Evolutionary conservation across 208 protist species (phyloP), one percentile per base, ranked within the genome.

Genomic region (Trypanosomatidae sp.): DNA sequence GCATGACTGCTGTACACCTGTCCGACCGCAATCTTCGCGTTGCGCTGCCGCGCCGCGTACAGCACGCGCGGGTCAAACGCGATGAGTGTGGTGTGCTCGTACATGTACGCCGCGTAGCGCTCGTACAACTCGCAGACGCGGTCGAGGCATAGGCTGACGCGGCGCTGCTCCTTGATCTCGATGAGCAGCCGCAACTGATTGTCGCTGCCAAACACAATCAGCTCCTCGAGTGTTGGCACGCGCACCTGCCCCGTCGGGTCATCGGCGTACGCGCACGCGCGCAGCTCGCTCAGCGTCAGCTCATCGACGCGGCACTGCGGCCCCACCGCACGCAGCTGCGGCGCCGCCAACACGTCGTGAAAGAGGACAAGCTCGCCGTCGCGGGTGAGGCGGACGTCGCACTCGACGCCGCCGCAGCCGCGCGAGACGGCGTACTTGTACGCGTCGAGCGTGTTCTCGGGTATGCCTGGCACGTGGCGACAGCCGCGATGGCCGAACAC

Each of bases 401-500:
- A 71, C 60, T 91, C 86, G 22, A 94, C 58, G 2, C 86, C 86
- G 4, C 65, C 57, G 15, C 57, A 73, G 6, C 77, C 76, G 33
- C 67, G 73, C 23, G 60, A 66, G 26, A 87, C 61, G 3, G 82
- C 82, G 55, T 90, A 87, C 65, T 77, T 66, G 45, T 88, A 89
- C 13, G 86, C 81, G n/a, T 67, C 61, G 16, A 94, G 49, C 16
- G 86, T 92, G 56, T 94, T 94, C 56, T 94, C 81, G 1, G 82
- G 82, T 6, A 78, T 74, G 11, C 71, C 72, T 2, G 49, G 58
- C 16, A 91, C 69, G 21, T 54, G 33, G 18, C 82, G 60, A 62
- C 82, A 89, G 40, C 86, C 86, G 43, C 86, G 79, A 51, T 94
- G 86, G n/a, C 86, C 86, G 59, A 94, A 88, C 38, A 92, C 83